Evolutionary conservation across 148 eudicot genomes (phyloP).

Genomic region (Chenopodium suecicum): DNA sequence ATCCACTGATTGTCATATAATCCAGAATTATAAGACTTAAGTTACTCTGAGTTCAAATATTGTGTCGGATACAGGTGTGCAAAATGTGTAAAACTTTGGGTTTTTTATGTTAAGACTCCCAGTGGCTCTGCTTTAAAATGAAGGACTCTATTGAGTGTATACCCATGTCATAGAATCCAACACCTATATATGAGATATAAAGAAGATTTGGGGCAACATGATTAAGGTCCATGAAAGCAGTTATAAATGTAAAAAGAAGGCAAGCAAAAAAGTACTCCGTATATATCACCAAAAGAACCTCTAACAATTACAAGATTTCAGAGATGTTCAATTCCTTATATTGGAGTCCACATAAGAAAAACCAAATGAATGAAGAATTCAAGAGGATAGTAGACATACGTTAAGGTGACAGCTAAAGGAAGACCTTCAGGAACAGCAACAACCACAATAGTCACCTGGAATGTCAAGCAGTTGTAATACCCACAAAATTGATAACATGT

Average conservation of each 20-base stretch:
- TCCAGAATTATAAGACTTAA: neutral
- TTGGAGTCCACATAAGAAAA: neutral
- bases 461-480: constrained; percentile 23
- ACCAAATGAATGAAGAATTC: neutral
- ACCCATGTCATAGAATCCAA: neutral
- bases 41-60: neutral
- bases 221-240: neutral
- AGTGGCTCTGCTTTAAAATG: neutral
- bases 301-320: neutral
- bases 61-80: neutral
- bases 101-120: too few relatives aligned
- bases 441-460: constrained; percentile 94
- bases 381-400: constrained; percentile 53
- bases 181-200: too few relatives aligned
- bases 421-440: constrained; percentile 99
- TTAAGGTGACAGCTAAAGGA: constrained; percentile 94
- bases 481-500: neutral
- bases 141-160: neutral
- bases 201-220: neutral
- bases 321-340: neutral
- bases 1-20: neutral
- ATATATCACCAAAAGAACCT: neutral
- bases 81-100: neutral
- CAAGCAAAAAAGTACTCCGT: neutral
- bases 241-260: neutral